Conservation (phyloP, 352 stramenopile species). For the Paralagenidium karlingii region DNA sequence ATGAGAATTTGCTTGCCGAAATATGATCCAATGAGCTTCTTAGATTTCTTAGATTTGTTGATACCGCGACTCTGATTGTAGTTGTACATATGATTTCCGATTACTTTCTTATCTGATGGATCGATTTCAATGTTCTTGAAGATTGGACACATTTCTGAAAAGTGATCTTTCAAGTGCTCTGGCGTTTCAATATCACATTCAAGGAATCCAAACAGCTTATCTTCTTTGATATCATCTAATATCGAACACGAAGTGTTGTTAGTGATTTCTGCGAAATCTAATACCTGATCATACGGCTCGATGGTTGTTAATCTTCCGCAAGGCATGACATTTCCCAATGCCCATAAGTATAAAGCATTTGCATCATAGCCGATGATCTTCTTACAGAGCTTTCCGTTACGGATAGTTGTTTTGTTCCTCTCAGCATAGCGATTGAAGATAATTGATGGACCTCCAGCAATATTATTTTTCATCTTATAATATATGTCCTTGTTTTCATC, state of each 20-base stretch:
- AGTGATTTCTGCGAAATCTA: no score
- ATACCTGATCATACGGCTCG: slow-evolving; percentile 10
- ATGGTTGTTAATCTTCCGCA: slow-evolving; percentile 11
- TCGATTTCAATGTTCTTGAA: slow-evolving; percentile 10
- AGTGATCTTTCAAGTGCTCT: slow-evolving; percentile 15
- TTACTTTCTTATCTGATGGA: slow-evolving; percentile 1
- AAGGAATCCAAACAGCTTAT: slow-evolving; percentile 24
- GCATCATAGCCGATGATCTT: slow-evolving; percentile 8
- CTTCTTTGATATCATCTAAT: slow-evolving; percentile 13
- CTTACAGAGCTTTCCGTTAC: slow-evolving; percentile 2
- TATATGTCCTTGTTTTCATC: slow-evolving; percentile 2
- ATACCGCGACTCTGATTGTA: slow-evolving; percentile 1
- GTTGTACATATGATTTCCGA: slow-evolving; percentile 7
- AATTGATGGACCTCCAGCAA: slow-evolving; percentile 2
- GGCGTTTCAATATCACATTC: slow-evolving; percentile 23
- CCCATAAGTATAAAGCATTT: slow-evolving; percentile 19
- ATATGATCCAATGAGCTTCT: slow-evolving; percentile 17
- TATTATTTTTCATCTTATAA: slow-evolving; percentile 2
- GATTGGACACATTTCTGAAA: slow-evolving; percentile 11
- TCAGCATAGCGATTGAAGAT: slow-evolving; percentile 1
- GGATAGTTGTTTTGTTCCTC: not conserved
- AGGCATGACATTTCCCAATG: slow-evolving; percentile 14
- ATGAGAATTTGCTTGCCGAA: slow-evolving; percentile 22
- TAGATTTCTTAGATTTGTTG: slow-evolving; percentile 1
- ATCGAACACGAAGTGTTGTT: no score